Percentiles rank a stretch among this genome's conserved stretches.
phyloP scores from a whole-genome alignment of 2,329 filamentous ascomycete species.

The Aspergillus latus region DNA sequence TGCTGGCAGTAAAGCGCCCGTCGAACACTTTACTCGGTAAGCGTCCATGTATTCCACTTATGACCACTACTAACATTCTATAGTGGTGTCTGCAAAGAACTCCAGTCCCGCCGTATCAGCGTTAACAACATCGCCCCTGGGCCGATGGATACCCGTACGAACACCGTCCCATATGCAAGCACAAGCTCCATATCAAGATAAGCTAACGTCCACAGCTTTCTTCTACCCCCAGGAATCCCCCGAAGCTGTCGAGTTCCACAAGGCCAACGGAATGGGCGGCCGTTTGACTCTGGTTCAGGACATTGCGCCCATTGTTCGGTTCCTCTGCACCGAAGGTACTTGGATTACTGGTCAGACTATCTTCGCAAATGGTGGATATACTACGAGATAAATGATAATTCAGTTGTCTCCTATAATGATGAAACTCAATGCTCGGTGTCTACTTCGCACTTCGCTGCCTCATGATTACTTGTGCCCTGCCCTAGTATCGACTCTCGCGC shows the following conservation, averaged over 20 bases:
- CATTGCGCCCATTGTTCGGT: constrained; percentile 49
- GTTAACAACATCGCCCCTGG: constrained; percentile 56
- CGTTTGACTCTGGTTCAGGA: constrained; percentile 46
- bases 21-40: constrained; percentile 59
- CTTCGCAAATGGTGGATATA: constrained; percentile 52
- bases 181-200: background rate
- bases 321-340: constrained; percentile 46
- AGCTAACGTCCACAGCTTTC: constrained; percentile 35
- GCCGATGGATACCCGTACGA: constrained; percentile 54
- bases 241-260: constrained; percentile 48
- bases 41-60: constrained; percentile 9
- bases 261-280: constrained; percentile 44
- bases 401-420: background rate
- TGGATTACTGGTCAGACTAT: constrained; percentile 52
- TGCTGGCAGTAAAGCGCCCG: constrained; percentile 56
- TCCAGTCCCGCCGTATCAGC: constrained; percentile 51
- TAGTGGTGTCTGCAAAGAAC: constrained; percentile 54
- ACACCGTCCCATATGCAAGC: background rate
- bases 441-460: too few relatives aligned
- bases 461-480: too few relatives aligned
- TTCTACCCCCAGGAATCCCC: constrained; percentile 47
- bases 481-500: background rate
- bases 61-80: background rate
- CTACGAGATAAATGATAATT: constrained; percentile 36
- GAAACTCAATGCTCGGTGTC: background rate